Conservation (phyloP, 192 early-diverging fungal species). For the Phlyctochytrium arcticum region DNA sequence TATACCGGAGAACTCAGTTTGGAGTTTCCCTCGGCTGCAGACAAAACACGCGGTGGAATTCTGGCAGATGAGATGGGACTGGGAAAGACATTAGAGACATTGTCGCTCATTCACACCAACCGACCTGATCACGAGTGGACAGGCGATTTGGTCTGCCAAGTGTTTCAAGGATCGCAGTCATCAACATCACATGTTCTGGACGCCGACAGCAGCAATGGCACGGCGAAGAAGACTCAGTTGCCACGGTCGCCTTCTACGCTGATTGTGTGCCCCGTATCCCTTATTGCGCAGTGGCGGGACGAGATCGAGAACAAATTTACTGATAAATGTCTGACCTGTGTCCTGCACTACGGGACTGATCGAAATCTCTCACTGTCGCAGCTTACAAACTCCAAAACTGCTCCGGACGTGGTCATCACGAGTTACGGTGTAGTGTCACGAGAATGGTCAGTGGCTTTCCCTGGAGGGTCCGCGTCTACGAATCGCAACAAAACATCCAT, state of each 20-base stretch:
- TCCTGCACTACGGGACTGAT: constrained; percentile 23
- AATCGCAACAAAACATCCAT: constrained; percentile 24
- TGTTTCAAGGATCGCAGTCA: no score
- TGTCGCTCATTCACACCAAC: constrained; percentile 38
- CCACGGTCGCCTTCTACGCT: constrained; percentile 19
- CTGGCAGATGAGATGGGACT: constrained; percentile 42
- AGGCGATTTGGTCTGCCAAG: no score
- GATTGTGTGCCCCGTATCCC: constrained; percentile 36
- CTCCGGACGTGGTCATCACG: constrained; percentile 29
- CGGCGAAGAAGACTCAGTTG: background rate
- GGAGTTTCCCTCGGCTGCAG: constrained; percentile 14
- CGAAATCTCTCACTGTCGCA: background rate
- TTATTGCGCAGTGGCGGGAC: constrained; percentile 34
- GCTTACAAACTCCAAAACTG: background rate
- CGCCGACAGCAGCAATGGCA: no score
- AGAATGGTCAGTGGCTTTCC: constrained; percentile 26
- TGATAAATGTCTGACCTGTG: background rate
- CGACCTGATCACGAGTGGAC: background rate
- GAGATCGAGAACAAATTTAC: constrained; percentile 21
- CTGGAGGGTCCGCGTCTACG: no score
- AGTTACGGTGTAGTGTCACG: constrained; percentile 30
- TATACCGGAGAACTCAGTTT: constrained; percentile 33
- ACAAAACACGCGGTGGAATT: constrained; percentile 33
- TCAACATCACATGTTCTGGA: no score
- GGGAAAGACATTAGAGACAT: constrained; percentile 37